A percentile compares a stretch with the other conserved stretches of the same genome.
Conservation (phyloP, 805 yeast genomes). For the Lipomyces spencermartinsiae region DNA sequence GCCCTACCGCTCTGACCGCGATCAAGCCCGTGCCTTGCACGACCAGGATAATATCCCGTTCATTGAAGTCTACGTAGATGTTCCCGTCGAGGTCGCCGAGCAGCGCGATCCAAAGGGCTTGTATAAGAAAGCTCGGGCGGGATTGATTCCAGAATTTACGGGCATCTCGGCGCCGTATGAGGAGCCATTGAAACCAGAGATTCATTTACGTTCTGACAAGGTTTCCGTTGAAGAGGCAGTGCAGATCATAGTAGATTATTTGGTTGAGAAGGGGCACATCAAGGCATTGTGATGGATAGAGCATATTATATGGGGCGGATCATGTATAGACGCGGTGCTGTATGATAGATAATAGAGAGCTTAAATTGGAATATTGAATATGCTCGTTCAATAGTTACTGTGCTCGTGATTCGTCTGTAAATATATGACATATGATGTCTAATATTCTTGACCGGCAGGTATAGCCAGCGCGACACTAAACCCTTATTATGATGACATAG, state of each 20-base stretch:
- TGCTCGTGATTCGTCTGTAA: background rate
- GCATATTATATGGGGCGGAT: background rate
- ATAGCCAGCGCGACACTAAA: background rate
- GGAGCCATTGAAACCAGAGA: constrained; percentile 84
- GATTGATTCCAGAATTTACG: constrained; percentile 90
- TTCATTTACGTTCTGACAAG: constrained; percentile 76
- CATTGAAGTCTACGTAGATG: constrained; percentile 90
- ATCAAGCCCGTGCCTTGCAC: constrained; percentile 84
- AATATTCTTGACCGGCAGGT: too few relatives aligned
- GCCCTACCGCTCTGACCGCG: constrained; percentile 86
- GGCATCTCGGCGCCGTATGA: constrained; percentile 97
- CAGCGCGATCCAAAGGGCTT: constrained; percentile 97
- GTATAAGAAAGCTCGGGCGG: constrained; percentile 96
- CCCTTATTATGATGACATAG: background rate
- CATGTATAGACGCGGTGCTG: background rate
- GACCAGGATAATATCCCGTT: constrained; percentile 76
- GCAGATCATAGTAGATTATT: constrained; percentile 68
- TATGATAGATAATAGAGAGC: background rate
- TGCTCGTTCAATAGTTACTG: background rate
- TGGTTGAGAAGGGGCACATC: constrained; percentile 42
- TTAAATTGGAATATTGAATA: background rate
- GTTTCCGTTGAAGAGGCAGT: constrained; percentile 83
- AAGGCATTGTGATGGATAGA: constrained; percentile 7
- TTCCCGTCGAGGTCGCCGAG: constrained; percentile 93
- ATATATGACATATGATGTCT: too few relatives aligned